phyloP scores from a whole-genome alignment of 2,329 filamentous ascomycete species.

The Fusarium virguliforme region DNA sequence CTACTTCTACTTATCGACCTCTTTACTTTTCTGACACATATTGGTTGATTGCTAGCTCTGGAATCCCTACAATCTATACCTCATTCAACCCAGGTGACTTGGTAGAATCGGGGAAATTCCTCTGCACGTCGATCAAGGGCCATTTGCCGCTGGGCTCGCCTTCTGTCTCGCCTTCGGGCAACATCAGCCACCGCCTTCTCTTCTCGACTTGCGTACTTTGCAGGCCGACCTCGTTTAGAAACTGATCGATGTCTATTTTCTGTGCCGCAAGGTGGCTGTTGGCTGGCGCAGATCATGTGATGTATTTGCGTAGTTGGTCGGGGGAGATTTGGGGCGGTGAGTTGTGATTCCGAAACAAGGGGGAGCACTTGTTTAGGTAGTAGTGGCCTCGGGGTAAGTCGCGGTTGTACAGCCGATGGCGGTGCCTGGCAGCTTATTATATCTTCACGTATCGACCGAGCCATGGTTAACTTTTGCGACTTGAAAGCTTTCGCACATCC shows the following conservation, averaged over 20 bases:
- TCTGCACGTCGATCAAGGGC: background rate
- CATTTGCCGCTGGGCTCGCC: constrained; percentile 8
- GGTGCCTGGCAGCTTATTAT: constrained; percentile 12
- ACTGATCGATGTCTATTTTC: constrained; percentile 7
- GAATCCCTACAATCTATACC: background rate
- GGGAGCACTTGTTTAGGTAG: background rate
- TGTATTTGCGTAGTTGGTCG: constrained; percentile 15
- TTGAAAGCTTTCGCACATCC: constrained; percentile 8
- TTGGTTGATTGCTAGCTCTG: background rate
- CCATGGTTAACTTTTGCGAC: constrained; percentile 7
- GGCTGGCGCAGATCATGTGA: constrained; percentile 7
- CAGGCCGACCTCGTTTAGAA: constrained; percentile 15
- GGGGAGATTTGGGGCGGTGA: constrained; percentile 1
- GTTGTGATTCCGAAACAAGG: constrained; percentile 7
- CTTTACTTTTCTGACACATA: background rate
- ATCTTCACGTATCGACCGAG: constrained; percentile 2
- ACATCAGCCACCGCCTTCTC: constrained; percentile 14
- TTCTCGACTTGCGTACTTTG: constrained; percentile 18
- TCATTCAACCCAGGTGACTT: background rate
- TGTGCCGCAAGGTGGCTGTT: constrained; percentile 1
- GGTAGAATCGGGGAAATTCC: constrained; percentile 1
- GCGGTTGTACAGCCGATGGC: background rate
- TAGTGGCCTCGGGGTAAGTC: constrained; percentile 10
- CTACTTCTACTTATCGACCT: too few species aligned
- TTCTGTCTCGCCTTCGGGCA: constrained; percentile 11